A percentile compares a stretch with the other conserved stretches of the same genome.
Evolutionary conservation across 176 grass and related monocot species (phyloP).

Genomic region (Lolium multiflorum): DNA sequence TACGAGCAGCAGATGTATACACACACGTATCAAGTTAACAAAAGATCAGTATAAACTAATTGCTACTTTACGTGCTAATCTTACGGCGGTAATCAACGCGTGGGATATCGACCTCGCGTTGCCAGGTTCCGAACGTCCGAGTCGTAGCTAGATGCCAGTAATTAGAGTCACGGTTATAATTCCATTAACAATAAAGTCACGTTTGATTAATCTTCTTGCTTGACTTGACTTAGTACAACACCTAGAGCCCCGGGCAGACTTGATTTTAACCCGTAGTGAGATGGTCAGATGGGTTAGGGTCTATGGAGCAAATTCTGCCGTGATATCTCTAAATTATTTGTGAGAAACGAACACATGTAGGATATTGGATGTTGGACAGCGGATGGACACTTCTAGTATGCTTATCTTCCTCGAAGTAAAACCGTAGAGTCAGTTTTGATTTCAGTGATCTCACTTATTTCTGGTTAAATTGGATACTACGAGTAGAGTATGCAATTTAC

Average conservation of each 20-base stretch:
- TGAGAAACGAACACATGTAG: background rate
- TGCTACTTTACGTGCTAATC: no score
- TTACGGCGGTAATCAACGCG: no score
- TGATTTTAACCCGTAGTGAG: slow-evolving; percentile 6
- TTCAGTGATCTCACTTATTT: background rate
- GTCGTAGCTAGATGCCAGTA: background rate
- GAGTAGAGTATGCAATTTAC: background rate
- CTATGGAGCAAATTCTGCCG: slow-evolving; percentile 6
- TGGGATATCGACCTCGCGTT: no score
- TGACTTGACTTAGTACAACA: slow-evolving; percentile 28
- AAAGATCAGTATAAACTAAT: no score
- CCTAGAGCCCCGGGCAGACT: slow-evolving; percentile 48
- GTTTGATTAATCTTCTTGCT: slow-evolving; percentile 34
- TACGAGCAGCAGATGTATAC: no score
- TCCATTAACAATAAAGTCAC: background rate
- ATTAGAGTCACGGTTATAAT: background rate
- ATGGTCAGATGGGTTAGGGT: background rate
- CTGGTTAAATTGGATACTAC: background rate
- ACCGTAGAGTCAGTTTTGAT: background rate
- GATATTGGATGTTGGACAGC: background rate
- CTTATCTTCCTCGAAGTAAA: background rate
- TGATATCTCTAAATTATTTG: slow-evolving; percentile 16
- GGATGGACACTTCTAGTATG: background rate
- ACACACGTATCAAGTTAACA: no score
- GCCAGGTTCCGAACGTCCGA: no score